Evolutionary conservation across 192 early-diverging fungal species (phyloP).

Genomic region (Lobulomyces angularis): DNA sequence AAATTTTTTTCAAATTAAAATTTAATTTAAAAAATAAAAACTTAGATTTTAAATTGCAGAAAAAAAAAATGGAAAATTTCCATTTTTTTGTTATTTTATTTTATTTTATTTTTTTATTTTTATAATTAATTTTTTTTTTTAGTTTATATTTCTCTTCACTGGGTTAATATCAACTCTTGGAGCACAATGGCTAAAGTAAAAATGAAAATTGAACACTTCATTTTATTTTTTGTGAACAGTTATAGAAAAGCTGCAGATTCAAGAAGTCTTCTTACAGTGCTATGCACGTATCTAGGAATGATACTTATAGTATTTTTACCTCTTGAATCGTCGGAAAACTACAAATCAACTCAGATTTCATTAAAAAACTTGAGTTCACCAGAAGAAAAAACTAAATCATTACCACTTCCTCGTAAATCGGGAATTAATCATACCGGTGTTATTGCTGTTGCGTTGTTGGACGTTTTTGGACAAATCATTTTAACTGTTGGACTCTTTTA

Average conservation of each 20-base stretch:
- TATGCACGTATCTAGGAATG: constrained; percentile 15
- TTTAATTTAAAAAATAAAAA: no score
- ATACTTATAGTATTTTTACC: neutral
- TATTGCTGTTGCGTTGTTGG: constrained; percentile 9
- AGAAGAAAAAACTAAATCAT: neutral
- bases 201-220: constrained; percentile 10
- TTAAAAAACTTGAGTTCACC: neutral
- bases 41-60: no score
- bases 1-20: no score
- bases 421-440: neutral
- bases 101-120: no score
- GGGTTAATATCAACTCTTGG: constrained; percentile 19
- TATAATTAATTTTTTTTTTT: no score
- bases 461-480: constrained; percentile 16
- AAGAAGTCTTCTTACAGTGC: constrained; percentile 13
- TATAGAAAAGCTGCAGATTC: constrained; percentile 7
- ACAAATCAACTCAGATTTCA: neutral
- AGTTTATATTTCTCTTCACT: constrained; percentile 15
- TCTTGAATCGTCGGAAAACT: constrained; percentile 7
- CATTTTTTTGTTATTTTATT: no score
- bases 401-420: neutral
- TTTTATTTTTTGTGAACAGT: neutral
- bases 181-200: constrained; percentile 16
- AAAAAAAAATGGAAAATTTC: no score
- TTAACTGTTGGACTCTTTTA: constrained; percentile 17